A percentile compares a stretch with the other conserved stretches of the same genome.
phyloP scores from a whole-genome alignment of 192 early-diverging fungal species.

The Helicostylum pulchrum region DNA sequence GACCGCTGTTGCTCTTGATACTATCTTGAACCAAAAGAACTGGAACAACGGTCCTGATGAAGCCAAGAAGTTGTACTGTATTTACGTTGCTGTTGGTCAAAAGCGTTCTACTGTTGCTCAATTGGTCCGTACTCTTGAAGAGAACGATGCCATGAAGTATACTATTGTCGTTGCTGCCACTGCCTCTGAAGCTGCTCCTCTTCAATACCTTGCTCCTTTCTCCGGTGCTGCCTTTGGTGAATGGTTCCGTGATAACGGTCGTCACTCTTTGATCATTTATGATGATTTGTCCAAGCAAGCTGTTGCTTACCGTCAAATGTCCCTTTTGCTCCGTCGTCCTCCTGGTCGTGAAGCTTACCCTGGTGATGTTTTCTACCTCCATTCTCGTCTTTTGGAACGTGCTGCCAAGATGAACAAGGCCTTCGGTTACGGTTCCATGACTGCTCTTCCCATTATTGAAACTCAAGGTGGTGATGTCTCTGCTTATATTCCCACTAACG shows the following conservation, averaged over 20 bases:
- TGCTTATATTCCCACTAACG: conserved; percentile 99
- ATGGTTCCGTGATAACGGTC: conserved; percentile 99
- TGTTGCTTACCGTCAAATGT: conserved; percentile 99
- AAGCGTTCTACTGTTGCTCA: conserved; percentile 99
- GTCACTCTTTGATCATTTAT: conserved; percentile 98
- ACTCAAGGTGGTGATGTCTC: conserved; percentile 99
- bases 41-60: conserved; percentile 96
- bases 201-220: conserved; percentile 99
- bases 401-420: conserved; percentile 99
- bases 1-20: conserved; percentile 98
- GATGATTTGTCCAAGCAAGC: conserved; percentile 99
- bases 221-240: conserved; percentile 98
- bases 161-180: conserved; percentile 98
- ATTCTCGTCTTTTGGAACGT: conserved; percentile 99
- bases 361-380: conserved; percentile 99
- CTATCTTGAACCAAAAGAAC: conserved; percentile 99
- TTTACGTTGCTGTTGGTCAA: conserved; percentile 99
- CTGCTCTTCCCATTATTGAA: conserved; percentile 98
- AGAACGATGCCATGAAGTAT: conserved; percentile 98
- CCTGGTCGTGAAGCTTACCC: conserved; percentile 99
- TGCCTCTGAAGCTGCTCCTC: conserved; percentile 97
- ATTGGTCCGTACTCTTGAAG: conserved; percentile 97
- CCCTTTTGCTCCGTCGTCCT: conserved; percentile 97
- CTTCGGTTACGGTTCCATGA: conserved; percentile 95
- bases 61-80: conserved; percentile 98